Percentiles rank a stretch among this genome's conserved stretches.
These are phyloP conservation scores for Hericium erinaceus DNA, from an alignment of 768 basidiomycete species.

Conservation along the genomic window DNA sequence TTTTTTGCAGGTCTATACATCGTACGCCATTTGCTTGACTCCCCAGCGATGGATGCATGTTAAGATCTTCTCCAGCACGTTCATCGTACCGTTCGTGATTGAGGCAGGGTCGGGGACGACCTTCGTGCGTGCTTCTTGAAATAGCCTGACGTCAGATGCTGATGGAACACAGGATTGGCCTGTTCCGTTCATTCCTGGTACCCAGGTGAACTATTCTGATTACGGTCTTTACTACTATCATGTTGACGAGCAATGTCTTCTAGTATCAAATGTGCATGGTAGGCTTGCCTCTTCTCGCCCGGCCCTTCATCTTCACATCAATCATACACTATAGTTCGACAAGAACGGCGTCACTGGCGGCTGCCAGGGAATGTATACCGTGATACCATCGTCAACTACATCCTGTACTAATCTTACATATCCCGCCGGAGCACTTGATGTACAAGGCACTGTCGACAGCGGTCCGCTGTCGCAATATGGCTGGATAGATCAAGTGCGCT, in stretches of 20 bases:
- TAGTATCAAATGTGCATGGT: constrained; percentile 68
- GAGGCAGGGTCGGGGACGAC: constrained; percentile 35
- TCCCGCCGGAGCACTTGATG: constrained; percentile 32
- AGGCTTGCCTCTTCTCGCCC: constrained; percentile 1
- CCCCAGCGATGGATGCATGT: not conserved
- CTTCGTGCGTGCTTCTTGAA: constrained; percentile 32
- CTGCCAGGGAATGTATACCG: constrained; percentile 48
- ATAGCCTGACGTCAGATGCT: not conserved
- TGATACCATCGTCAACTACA: constrained; percentile 35
- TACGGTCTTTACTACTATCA: too few relatives aligned
- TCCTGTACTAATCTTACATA: constrained; percentile 44
- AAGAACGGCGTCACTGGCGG: constrained; percentile 49
- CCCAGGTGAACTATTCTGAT: constrained; percentile 29
- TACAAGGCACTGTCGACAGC: constrained; percentile 32
- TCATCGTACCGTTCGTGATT: constrained; percentile 43
- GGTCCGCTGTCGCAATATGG: constrained; percentile 52
- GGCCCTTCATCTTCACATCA: not conserved
- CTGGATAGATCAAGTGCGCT: constrained; percentile 44
- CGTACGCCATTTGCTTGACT: constrained; percentile 29
- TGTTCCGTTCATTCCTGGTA: constrained; percentile 51
- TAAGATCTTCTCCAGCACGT: constrained; percentile 27
- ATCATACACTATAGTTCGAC: constrained; percentile 35
- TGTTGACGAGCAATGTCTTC: not conserved
- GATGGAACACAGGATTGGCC: constrained; percentile 38
- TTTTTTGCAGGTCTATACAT: constrained; percentile 51